phyloP scores from a whole-genome alignment of 202 grass and related monocot species.

The Bolboschoenoplectus hybrid region DNA sequence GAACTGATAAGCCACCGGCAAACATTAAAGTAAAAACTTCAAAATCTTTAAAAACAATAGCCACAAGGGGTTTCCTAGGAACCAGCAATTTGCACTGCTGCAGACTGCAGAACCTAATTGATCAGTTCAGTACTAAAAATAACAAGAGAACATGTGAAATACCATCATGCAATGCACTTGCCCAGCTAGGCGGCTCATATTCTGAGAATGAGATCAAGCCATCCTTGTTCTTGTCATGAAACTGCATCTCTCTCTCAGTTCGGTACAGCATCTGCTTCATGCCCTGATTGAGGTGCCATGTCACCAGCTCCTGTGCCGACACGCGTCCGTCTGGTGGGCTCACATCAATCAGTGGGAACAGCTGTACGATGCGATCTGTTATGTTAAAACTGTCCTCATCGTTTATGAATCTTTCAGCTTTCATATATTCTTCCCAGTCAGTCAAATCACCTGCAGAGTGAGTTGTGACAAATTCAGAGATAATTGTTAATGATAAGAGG shows the following conservation, averaged over 20 bases:
- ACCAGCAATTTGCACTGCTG: background rate
- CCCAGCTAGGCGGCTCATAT: slow-evolving; percentile 42
- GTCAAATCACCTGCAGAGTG: slow-evolving; percentile 51
- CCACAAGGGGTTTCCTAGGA: background rate
- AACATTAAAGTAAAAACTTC: background rate
- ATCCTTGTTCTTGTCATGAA: slow-evolving; percentile 71
- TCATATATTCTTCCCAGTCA: slow-evolving; percentile 82
- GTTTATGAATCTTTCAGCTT: slow-evolving; percentile 67
- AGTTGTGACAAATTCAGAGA: slow-evolving; percentile 5
- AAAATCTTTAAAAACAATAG: background rate
- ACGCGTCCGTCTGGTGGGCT: slow-evolving; percentile 60
- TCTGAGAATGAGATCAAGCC: slow-evolving; percentile 64
- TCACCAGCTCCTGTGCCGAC: slow-evolving; percentile 61
- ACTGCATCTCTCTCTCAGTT: slow-evolving; percentile 69
- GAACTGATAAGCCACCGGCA: background rate
- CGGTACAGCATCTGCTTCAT: slow-evolving; percentile 57
- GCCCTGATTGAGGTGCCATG: slow-evolving; percentile 74
- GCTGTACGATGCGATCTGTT: slow-evolving; percentile 58
- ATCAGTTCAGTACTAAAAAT: background rate
- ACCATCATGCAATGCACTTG: slow-evolving; percentile 45
- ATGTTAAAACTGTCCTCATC: slow-evolving; percentile 81
- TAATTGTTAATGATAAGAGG: background rate
- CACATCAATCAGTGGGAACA: slow-evolving; percentile 82
- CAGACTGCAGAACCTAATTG: background rate
- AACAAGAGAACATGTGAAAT: background rate